A percentile compares a stretch with the other conserved stretches of the same genome.
Evolutionary conservation across 305 asterid species (phyloP).

Genomic region (Plantago coronopus): DNA sequence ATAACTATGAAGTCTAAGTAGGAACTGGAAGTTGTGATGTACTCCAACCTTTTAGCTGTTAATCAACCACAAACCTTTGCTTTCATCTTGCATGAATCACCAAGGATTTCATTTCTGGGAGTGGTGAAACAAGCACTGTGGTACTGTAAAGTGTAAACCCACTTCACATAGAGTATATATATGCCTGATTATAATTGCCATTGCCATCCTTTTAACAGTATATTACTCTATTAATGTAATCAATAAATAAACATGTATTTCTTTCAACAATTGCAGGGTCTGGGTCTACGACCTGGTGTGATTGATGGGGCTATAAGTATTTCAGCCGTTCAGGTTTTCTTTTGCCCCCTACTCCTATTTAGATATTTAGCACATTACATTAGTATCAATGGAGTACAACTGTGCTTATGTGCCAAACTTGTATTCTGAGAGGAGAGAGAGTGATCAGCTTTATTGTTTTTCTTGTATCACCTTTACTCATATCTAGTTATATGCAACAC

Average conservation of each 20-base stretch:
- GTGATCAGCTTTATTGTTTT: not conserved
- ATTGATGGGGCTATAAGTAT: conserved; percentile 94
- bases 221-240: not conserved
- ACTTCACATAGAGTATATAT: too few relatives aligned
- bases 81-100: too few relatives aligned
- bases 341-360: too few relatives aligned
- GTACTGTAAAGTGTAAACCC: too few relatives aligned
- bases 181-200: not conserved
- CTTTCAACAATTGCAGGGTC: conserved; percentile 48
- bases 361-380: too few relatives aligned
- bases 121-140: too few relatives aligned
- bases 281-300: conserved; percentile 82
- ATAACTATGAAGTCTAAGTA: too few relatives aligned
- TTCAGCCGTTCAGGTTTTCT: conserved; percentile 89
- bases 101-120: too few relatives aligned
- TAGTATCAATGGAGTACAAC: too few relatives aligned
- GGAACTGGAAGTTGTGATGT: too few relatives aligned
- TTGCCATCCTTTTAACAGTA: conserved; percentile 4
- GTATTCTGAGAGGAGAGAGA: not conserved
- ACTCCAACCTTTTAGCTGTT: too few relatives aligned
- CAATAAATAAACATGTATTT: conserved; percentile 17
- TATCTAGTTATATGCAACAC: not conserved
- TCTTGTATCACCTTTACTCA: not conserved
- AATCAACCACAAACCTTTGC: too few relatives aligned
- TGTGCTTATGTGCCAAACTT: not conserved